Evolutionary conservation across 2,329 filamentous ascomycete genomes (phyloP), one percentile per base, ranked within the genome.

Genomic region (Phoma sp.): DNA sequence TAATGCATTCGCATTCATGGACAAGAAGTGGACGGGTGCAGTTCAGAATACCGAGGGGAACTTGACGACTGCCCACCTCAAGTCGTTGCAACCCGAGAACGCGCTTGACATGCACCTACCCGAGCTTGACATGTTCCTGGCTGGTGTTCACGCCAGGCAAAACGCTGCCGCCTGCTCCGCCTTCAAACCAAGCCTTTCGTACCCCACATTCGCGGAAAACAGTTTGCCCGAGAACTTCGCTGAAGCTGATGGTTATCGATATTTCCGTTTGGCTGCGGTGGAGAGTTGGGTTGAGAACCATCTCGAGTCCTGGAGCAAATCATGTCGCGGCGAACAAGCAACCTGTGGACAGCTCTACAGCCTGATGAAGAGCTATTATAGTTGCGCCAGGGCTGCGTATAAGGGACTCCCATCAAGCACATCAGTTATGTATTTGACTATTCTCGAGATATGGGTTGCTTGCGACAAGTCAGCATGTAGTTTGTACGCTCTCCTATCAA

Each of bases 381-480:
- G 2, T 1, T 18, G 7, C 2, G 69, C 69, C 4, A 49, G 23
- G 0, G 0, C 1, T 0, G 7, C 28, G 0, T 86, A 85, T 36
- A 2, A 47, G 0, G 56, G 43, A 0, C 76, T 78, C 2, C 80
- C 85, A 0, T 78, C 83, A 53, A 71, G 69, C 0, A 61, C 74
- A 0, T 88, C 86, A 0, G 56, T 79, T 4, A 86, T 87, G 81
- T 51, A 85, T 2, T 74, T 89, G 0, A 83, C 80, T 0, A 60
- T 83, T 0, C 59, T 85, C 2, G 84, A 87, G 47, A 65, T 88
- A 0, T 89, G 86, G 86, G 65, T 84, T 7, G 82, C 81, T 0
- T 78, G 81, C 26, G 85, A 89, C 55, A 80, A 73, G 43, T 73
- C 75, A 2, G 79, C 80, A 0, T 70, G 76, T 1, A 12, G 49